Evolutionary conservation across 192 early-diverging fungal species (phyloP).

Genomic region (Linnemannia zychae): DNA sequence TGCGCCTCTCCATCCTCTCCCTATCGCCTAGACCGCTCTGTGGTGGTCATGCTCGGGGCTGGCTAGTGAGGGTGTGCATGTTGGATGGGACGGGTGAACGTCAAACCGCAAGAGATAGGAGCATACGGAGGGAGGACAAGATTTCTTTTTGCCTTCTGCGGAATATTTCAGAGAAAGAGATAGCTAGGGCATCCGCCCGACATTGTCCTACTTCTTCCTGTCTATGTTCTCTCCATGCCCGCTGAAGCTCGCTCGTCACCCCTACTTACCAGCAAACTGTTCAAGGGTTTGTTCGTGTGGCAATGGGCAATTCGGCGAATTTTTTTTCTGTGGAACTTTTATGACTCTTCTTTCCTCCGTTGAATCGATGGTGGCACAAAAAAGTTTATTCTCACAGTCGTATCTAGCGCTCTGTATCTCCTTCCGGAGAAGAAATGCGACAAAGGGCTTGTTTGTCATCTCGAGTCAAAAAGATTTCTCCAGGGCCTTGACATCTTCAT

Average conservation of each 20-base stretch:
- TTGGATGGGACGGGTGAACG: too few relatives aligned
- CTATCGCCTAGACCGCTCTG: constrained; percentile 1
- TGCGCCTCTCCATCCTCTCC: background rate
- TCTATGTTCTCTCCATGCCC: background rate
- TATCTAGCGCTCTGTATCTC: background rate
- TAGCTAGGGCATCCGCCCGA: background rate
- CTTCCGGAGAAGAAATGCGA: background rate
- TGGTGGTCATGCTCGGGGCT: background rate
- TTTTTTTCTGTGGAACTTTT: constrained; percentile 6
- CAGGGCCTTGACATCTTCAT: background rate
- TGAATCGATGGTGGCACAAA: background rate
- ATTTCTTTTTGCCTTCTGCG: background rate
- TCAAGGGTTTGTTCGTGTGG: background rate
- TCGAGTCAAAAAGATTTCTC: background rate
- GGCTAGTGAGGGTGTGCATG: background rate
- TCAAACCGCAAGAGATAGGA: background rate
- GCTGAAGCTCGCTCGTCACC: too few relatives aligned
- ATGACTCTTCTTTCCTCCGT: constrained; percentile 20
- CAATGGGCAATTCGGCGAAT: constrained; percentile 31
- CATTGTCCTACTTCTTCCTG: background rate
- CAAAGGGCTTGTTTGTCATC: background rate
- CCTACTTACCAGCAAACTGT: background rate
- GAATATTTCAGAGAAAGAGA: background rate
- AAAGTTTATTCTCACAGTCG: background rate
- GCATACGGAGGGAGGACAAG: background rate